Evolutionary conservation across 306 rosid species (phyloP).

Genomic region (Vicia sativa): DNA sequence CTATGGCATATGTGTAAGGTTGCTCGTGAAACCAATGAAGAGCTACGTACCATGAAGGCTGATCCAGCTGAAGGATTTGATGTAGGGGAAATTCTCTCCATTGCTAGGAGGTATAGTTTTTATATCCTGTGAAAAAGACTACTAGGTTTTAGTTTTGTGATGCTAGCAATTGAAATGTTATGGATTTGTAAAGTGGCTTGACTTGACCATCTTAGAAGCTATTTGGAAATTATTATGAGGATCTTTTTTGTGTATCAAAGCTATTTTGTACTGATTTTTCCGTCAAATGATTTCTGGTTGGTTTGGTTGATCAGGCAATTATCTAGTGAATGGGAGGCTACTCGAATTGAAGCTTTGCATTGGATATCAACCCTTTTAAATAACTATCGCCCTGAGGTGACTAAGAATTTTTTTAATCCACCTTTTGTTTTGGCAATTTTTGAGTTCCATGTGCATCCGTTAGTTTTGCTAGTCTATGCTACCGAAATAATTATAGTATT

Average conservation of each 20-base stretch:
- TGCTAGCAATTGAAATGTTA: constrained; percentile 34
- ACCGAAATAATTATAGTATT: constrained; percentile 14
- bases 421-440: constrained; percentile 29
- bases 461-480: neutral
- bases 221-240: too few relatives aligned
- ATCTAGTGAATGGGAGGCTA: constrained; percentile 92
- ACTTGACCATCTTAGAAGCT: constrained; percentile 22
- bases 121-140: constrained; percentile 30
- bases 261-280: constrained; percentile 35
- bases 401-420: constrained; percentile 22
- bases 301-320: constrained; percentile 75
- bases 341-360: constrained; percentile 92
- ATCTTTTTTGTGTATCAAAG: constrained; percentile 31
- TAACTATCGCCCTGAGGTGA: constrained; percentile 83
- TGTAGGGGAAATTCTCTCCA: constrained; percentile 78
- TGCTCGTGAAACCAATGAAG: constrained; percentile 98
- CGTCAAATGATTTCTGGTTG: constrained; percentile 37
- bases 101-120: constrained; percentile 79
- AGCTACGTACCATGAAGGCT: constrained; percentile 78
- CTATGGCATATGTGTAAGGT: constrained; percentile 56
- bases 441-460: constrained; percentile 19
- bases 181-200: constrained; percentile 13
- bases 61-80: constrained; percentile 89
- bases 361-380: constrained; percentile 90
- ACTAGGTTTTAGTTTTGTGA: constrained; percentile 42